Percentiles rank a stretch among this genome's conserved stretches.
Evolutionary conservation across 129 eudicot species (phyloP).

Genomic region (Deinandra increscens): DNA sequence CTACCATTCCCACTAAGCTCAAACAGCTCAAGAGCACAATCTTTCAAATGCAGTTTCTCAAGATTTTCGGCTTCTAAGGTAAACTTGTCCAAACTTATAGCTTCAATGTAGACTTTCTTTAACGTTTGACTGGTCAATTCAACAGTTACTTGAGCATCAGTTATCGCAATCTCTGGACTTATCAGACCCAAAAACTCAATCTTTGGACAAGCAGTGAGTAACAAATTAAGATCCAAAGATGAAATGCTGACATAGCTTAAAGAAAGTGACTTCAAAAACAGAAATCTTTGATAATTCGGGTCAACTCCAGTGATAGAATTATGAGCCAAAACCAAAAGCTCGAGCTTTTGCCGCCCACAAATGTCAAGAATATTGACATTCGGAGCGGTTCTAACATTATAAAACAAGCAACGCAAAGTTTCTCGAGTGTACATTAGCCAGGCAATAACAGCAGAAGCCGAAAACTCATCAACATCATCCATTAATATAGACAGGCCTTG

Average conservation of each 20-base stretch:
- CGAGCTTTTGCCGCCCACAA: slow-evolving; percentile 73
- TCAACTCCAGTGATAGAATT: slow-evolving; percentile 71
- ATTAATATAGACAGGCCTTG: slow-evolving; percentile 60
- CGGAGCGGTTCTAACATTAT: slow-evolving; percentile 70
- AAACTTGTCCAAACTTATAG: slow-evolving; percentile 74
- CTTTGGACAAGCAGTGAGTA: slow-evolving; percentile 70
- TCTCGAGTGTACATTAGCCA: slow-evolving; percentile 87
- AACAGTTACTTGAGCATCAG: slow-evolving; percentile 65
- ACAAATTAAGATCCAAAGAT: slow-evolving; percentile 63
- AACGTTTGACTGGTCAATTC: slow-evolving; percentile 57
- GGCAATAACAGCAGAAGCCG: slow-evolving; percentile 74
- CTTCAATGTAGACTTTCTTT: slow-evolving; percentile 65
- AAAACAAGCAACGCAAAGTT: slow-evolving; percentile 46
- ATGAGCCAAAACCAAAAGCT: slow-evolving; percentile 63
- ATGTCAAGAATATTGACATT: slow-evolving; percentile 72
- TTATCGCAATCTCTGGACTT: slow-evolving; percentile 64
- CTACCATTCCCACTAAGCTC: slow-evolving; percentile 67
- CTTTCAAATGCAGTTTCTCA: slow-evolving; percentile 68
- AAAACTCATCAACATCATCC: slow-evolving; percentile 91
- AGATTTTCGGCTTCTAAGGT: slow-evolving; percentile 70
- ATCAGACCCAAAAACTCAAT: slow-evolving; percentile 60
- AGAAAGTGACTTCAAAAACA: slow-evolving; percentile 55
- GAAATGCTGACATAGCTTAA: slow-evolving; percentile 72
- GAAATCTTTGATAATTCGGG: slow-evolving; percentile 65
- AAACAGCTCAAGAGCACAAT: slow-evolving; percentile 71